Evolutionary conservation across 148 eudicot species (phyloP), one percentile per base, ranked within the genome.

Genomic region (Limonium bicolor): DNA sequence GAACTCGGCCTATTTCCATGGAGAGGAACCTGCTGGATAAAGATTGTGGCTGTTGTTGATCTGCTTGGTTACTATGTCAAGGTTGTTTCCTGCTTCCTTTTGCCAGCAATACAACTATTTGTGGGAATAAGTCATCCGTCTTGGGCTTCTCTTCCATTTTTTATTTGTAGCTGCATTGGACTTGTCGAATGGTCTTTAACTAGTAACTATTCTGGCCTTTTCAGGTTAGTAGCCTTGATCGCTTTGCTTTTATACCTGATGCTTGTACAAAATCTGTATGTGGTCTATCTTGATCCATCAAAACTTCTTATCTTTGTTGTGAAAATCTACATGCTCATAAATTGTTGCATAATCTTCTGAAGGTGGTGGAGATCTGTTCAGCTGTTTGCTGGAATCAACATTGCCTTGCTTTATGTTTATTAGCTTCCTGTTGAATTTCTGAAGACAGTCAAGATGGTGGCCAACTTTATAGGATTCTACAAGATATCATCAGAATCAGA

Each of bases 161-260:
- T 86, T 36, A 61, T 85, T 29, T 80, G 95, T 72, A 80, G 95
- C 77, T 90, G 99, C 53, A 59, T 90, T 33, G 86, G 95, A 37
- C 82, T 90, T 40, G 95, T 90, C 25, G 82, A 90, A 60, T 90
- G 95, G 99, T 90, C 99, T 39, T 58, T 90, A 59, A 90, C 99
- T 17, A 90, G 94, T 81, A 90, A 90, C 68, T 84, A 77, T 59
- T 72, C 77, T 30, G 95, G 99, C 54, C 53, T 69, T 53, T 69
- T 69, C 63, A 69, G 74, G 74, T 69, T 28, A 21, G 33, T 53
- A 29, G 41, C 54, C 25, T 50, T 35, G 14, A 47, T 47, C 31
- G 23, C 12, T 10, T 13, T 18, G 17, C 23, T 36, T 28, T 18
- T 52, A 2, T 39, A 12, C 21, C n/a, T 36, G 22, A 8, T 52